phyloP scores from a whole-genome alignment of 2,329 filamentous ascomycete species.

The Venturia asperata region DNA sequence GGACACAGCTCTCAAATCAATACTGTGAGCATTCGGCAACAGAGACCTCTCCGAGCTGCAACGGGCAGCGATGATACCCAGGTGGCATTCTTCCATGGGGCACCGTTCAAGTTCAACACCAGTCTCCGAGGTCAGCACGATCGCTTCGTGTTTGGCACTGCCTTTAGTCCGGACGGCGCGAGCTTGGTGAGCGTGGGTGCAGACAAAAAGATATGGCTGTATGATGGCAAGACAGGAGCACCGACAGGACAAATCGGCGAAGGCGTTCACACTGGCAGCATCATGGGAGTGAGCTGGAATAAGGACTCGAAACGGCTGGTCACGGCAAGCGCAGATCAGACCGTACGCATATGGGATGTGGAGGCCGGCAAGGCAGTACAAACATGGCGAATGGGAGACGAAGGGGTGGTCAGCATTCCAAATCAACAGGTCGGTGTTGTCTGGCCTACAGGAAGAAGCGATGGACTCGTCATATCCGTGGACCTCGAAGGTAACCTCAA shows the following conservation, averaged over 20 bases:
- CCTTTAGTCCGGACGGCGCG: constrained; percentile 82
- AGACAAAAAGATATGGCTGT: constrained; percentile 88
- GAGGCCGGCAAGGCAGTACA: constrained; percentile 70
- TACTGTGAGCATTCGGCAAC: constrained; percentile 78
- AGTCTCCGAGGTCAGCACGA: constrained; percentile 72
- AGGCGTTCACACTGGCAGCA: constrained; percentile 82
- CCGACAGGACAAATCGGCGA: constrained; percentile 69
- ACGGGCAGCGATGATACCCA: constrained; percentile 87
- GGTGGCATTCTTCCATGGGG: constrained; percentile 86
- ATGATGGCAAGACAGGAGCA: constrained; percentile 93
- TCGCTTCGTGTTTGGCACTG: constrained; percentile 80
- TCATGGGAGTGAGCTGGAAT: constrained; percentile 87
- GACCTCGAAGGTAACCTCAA: constrained; percentile 84
- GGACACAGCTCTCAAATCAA: constrained; percentile 91
- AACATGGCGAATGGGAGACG: constrained; percentile 76
- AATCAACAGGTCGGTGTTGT: constrained; percentile 94
- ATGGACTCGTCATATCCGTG: constrained; percentile 83
- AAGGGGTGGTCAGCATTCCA: constrained; percentile 61
- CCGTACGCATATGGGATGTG: constrained; percentile 81
- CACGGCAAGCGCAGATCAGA: constrained; percentile 90
- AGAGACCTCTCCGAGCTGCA: constrained; percentile 82
- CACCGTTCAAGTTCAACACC: constrained; percentile 92
- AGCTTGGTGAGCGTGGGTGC: constrained; percentile 80
- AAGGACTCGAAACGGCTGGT: constrained; percentile 79
- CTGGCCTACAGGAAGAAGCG: constrained; percentile 73